Base-by-base conservation (phyloP, 805 yeast genomes). In the Blastobotrys mokoenaii region DNA sequence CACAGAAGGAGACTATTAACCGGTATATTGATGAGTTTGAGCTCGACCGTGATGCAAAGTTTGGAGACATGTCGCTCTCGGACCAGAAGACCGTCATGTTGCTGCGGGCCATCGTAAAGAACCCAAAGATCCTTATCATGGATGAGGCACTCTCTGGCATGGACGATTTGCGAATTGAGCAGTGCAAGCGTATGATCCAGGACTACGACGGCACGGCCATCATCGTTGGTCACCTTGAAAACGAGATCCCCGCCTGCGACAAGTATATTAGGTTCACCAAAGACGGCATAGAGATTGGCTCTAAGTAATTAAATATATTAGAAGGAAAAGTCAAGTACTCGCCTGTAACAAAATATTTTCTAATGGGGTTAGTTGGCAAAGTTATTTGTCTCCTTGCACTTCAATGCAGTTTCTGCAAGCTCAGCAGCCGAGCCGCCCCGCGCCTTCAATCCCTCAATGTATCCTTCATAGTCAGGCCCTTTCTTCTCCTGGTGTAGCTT, bases 111-210 rank as follows among this genome's bases (percentile, higher is more conserved):
- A 58, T 90, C 14, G 71, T 86, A 36, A 86, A 84, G 60, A 68
- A 76, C 50, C 98, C 98, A 0, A 74, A 77, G 41, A 66, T 90
- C 1, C 68, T 90, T 43, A 82, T 90, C 40, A 67, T 90, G 2
- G 98, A 90, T 63, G 98, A 90, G 67, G 95, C 97, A 0, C 77
- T 90, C 47, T 84, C 95, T 17, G 94, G 88, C 12, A 85, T 90
- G 93, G 84, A 82, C 34, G 80, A 78, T 44, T 74, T 70, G 16
- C 71, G 75, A 30, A 69, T 81, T 48, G 68, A 68, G 34, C 69
- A 66, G 41, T 82, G 87, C 45, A 79, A 79, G 53, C 66, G 67
- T 29, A 53, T 79, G 5, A 61, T 77, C 12, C 61, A 72, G 22
- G 65, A 73, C 32, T 57, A 66, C 41, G 72, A 75, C 2, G 84